These are phyloP conservation scores for Chaetomiaceae sp. DNA, from an alignment of 2,329 filamentous ascomycete genomes.

Conservation along the genomic window DNA sequence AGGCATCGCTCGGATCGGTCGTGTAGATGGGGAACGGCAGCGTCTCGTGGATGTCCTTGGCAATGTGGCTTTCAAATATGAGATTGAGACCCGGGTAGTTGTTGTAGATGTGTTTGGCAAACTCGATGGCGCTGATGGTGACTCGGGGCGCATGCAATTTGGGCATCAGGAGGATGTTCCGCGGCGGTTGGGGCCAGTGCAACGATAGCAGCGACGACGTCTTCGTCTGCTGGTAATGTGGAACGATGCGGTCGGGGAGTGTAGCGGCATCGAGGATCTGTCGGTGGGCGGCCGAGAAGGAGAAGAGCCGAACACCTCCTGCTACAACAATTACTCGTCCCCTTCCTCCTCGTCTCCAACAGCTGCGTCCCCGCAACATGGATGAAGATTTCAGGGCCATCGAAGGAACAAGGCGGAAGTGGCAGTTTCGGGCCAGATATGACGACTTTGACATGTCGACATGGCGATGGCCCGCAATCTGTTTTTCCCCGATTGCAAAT, in stretches of 20 bases:
- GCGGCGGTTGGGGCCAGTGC: constrained; percentile 51
- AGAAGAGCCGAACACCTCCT: constrained; percentile 43
- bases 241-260: constrained; percentile 54
- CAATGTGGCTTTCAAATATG: constrained; percentile 75
- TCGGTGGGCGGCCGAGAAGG: constrained; percentile 40
- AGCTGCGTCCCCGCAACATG: constrained; percentile 7
- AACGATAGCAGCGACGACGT: constrained; percentile 52
- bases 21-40: constrained; percentile 73
- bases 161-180: constrained; percentile 55
- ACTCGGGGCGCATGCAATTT: constrained; percentile 55
- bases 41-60: constrained; percentile 63
- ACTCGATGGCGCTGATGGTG: constrained; percentile 48
- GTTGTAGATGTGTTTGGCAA: constrained; percentile 66
- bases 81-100: constrained; percentile 80
- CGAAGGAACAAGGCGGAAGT: constrained; percentile 1
- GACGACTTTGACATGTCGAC: constrained; percentile 24
- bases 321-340: neutral
- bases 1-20: constrained; percentile 42
- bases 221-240: constrained; percentile 58
- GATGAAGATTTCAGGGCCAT: constrained; percentile 12
- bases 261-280: constrained; percentile 48
- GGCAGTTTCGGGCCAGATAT: constrained; percentile 20
- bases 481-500: neutral
- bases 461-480: constrained; percentile 15
- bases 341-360: neutral